Conservation (phyloP, 371 early-diverging fungal genomes). For the Phascolomyces articulosus region DNA sequence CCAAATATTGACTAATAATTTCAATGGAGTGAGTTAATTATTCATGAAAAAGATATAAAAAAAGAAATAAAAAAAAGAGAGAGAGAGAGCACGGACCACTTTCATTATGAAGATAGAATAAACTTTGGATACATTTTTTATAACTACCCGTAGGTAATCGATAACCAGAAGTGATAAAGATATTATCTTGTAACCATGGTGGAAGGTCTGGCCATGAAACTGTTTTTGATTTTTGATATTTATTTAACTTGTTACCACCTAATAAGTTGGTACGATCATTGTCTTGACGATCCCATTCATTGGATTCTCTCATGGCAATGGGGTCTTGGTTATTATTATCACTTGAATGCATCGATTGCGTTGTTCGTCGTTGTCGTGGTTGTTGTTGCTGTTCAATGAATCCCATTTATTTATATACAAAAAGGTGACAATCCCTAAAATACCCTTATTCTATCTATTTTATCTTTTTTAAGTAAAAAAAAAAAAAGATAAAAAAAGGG, state of each 20-base stretch:
- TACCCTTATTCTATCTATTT: too few species aligned
- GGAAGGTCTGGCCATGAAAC: slow-evolving; percentile 37
- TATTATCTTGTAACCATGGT: slow-evolving; percentile 78
- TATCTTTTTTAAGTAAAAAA: too few species aligned
- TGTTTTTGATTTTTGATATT: slow-evolving; percentile 1
- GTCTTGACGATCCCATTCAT: neutral
- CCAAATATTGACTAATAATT: slow-evolving; percentile 75
- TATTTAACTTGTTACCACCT: neutral
- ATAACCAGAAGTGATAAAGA: slow-evolving; percentile 75
- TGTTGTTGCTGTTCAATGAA: neutral
- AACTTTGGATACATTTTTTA: slow-evolving; percentile 69
- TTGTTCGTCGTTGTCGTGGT: neutral
- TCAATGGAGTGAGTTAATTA: neutral
- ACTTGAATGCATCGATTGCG: neutral
- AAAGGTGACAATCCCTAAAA: too few species aligned
- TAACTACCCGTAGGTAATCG: slow-evolving; percentile 78
- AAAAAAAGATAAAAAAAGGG: too few species aligned
- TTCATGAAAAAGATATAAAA: neutral
- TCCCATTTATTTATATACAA: too few species aligned
- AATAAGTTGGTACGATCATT: slow-evolving; percentile 1
- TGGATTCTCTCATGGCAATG: neutral
- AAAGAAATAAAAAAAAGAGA: slow-evolving; percentile 24
- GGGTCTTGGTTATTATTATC: neutral
- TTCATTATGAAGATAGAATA: slow-evolving; percentile 90
- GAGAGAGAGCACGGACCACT: slow-evolving; percentile 13